Percentiles rank a stretch among this genome's conserved stretches.
phyloP scores from a whole-genome alignment of 176 grass and related monocot species.

The Bromus sterilis region DNA sequence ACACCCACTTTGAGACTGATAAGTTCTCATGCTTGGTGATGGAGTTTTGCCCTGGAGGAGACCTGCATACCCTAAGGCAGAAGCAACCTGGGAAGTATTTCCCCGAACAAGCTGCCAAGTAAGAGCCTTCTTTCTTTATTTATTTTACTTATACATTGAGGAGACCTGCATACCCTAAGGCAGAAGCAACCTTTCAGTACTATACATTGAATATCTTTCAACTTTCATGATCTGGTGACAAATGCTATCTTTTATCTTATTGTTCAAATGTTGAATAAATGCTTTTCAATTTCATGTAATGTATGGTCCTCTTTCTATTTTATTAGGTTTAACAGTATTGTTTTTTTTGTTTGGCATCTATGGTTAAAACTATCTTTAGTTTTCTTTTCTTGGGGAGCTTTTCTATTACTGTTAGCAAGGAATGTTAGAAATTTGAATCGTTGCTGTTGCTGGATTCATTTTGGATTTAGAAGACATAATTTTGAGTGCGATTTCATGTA shows the following conservation, averaged over 20 bases:
- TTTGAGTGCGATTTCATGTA: background rate
- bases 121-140: conserved; percentile 19
- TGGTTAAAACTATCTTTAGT: background rate
- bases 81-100: conserved; percentile 76
- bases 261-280: background rate
- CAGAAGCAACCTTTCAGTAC: too few relatives aligned
- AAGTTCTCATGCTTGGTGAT: conserved; percentile 87
- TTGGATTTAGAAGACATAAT: background rate
- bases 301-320: background rate
- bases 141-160: conserved; percentile 1
- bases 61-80: conserved; percentile 69
- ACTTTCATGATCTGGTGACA: background rate
- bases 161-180: too few relatives aligned
- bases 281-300: background rate
- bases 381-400: background rate
- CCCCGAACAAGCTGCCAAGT: conserved; percentile 66
- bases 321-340: background rate
- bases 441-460: background rate
- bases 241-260: background rate
- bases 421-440: background rate
- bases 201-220: background rate
- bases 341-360: background rate
- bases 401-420: background rate
- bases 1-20: conserved; percentile 78
- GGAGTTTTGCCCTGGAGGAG: conserved; percentile 88